Base-by-base conservation (phyloP, 495 filamentous ascomycete genomes). In the Amorphotheca resinae region DNA sequence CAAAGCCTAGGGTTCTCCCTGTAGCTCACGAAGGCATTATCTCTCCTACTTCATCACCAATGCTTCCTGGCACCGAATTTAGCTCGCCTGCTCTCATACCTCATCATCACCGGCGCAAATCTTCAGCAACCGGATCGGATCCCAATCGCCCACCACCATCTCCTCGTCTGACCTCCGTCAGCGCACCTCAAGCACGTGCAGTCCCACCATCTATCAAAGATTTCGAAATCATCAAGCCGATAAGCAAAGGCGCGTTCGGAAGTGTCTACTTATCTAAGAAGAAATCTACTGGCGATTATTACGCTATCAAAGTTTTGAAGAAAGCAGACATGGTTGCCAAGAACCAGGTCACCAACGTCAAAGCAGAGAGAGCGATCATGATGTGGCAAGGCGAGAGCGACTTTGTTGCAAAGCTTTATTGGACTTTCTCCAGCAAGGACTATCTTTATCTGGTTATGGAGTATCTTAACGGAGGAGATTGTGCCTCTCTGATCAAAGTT, bases 361-460 rank as follows among this genome's bases (percentile, higher is more conserved):
- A 96, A 64, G 91, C 93, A 9, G 91, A 98, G 62, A 74, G 91
- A 49, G 93, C 93, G n/a, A 98, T 98, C 54, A 95, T 98, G 91
- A 98, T 98, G 93, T 94, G 91, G 79, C 93, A 98, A 65, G 93
- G 93, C 20, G 91, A 96, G 57, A 98, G 91, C 61, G 91, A 98
- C 50, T 98, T 96, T 62, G 91, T 98, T 38, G 91, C 91, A 12
- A 98, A 98, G 62, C 69, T 98, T 4, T 96, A 95, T 64, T 98
- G 91, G 91, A 96, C 91, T 0, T 98, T 98, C 56, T 89, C 91
- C 21, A 98, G 93, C 70, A 98, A 98, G 58, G 91, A 98, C 57
- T 98, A 93, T 58, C 79, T 98, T 22, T 98, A 96, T 59, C 67
- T 98, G 51, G 91, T 98, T 12, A 98, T 98, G 91, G 91, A 98